A percentile compares a stretch with the other conserved stretches of the same genome.
Conservation (phyloP, 2,329 filamentous ascomycete genomes). For the Alternaria panax region DNA sequence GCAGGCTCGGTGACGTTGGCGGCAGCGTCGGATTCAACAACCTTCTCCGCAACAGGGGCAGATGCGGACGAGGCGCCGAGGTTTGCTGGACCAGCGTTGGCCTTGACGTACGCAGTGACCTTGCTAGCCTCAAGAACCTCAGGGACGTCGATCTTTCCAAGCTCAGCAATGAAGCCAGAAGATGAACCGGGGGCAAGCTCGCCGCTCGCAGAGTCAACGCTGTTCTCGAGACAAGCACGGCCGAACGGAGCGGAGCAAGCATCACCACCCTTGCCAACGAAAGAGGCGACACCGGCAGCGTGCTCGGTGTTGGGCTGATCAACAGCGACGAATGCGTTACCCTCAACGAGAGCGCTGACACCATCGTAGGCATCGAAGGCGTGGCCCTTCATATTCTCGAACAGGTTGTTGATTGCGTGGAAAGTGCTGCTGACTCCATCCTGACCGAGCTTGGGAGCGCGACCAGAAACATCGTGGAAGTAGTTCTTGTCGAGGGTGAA, state of each 20-base stretch:
- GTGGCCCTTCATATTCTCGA: conserved; percentile 52
- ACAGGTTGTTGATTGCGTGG: conserved; percentile 41
- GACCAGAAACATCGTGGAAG: conserved; percentile 56
- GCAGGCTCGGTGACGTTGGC: neutral
- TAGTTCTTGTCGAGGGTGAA: conserved; percentile 57
- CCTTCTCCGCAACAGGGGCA: neutral
- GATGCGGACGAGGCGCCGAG: conserved; percentile 16
- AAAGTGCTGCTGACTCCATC: conserved; percentile 36
- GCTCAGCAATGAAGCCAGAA: conserved; percentile 20
- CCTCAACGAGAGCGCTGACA: conserved; percentile 48
- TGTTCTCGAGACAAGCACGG: conserved; percentile 28
- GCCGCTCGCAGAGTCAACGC: conserved; percentile 29
- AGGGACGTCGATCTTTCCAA: conserved; percentile 22
- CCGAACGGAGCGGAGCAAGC: conserved; percentile 27
- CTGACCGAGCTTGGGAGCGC: conserved; percentile 54
- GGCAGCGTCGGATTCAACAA: neutral
- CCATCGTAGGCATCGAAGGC: conserved; percentile 52
- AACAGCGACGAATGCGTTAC: conserved; percentile 56
- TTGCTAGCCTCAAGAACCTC: conserved; percentile 21
- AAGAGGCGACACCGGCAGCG: conserved; percentile 35
- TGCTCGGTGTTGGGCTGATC: conserved; percentile 49
- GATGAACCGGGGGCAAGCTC: conserved; percentile 21
- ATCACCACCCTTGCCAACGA: conserved; percentile 37
- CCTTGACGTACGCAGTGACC: conserved; percentile 32
- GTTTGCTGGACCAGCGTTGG: conserved; percentile 28